Base-by-base conservation (phyloP, 768 basidiomycete genomes). In the Lactarius akahatsu region DNA sequence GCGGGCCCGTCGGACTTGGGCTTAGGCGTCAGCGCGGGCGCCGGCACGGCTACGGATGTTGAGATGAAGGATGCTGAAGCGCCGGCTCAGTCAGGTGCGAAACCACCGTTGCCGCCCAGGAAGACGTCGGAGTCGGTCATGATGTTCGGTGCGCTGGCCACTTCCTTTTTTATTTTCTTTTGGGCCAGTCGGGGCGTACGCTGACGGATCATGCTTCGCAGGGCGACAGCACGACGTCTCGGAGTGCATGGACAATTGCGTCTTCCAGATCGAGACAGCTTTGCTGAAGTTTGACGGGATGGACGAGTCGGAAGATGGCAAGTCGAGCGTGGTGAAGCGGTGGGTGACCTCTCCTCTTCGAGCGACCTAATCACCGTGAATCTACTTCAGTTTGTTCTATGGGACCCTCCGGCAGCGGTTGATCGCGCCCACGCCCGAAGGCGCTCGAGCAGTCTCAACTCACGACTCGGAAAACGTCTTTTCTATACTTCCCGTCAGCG, bases 171-270 rank as follows among this genome's bases (percentile, higher is more conserved):
- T 28, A 38, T 16, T 26, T 9, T 41, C 41, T 30, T 13, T 26
- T n/a, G 26, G 3, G 13, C 47, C 15, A 8, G 7, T 5, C 41
- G 54, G 26, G 26, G 18, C 28, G 20, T 20, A 23, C 57, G 20
- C 16, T 43, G 41, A 50, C 34, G 2, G 10, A 40, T 56, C 57
- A 2, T 63, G 59, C 13, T 2, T 9, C 41, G 45, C 64, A 94
- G 95, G 96, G 6, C 90, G 91, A 72, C 97, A 99, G 73, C 96
- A 99, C 73, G 97, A 99, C 75, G 96, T 98, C 15, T 90, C 96
- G 0, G 97, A 99, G 77, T 98, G 96, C 77, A 94, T 98, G 90
- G 96, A 98, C 77, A 98, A 98, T 72, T 96, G 96, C 79, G 91
- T 99, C 83, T 97, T 97, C 78, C 97, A 98, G 77, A 94, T 98